Conservation (phyloP, 257 asterid genomes). For the Solanum etuberosum region DNA sequence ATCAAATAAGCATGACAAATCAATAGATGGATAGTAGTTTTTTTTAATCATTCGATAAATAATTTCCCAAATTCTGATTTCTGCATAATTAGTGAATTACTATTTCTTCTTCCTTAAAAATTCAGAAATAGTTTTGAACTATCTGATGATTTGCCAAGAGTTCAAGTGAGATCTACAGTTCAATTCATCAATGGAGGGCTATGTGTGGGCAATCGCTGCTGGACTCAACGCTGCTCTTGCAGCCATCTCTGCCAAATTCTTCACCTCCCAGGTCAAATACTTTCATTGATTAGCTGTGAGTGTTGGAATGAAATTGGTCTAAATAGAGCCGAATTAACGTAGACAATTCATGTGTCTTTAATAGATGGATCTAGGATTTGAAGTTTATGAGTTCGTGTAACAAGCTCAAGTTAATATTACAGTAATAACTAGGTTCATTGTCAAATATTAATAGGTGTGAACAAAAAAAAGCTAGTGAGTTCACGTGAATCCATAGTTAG, state of each 20-base stretch:
- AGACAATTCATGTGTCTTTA: not conserved
- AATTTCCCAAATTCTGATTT: not conserved
- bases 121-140: not conserved
- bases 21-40: not conserved
- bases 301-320: not conserved
- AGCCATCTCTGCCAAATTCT: conserved; percentile 78
- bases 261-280: conserved; percentile 43
- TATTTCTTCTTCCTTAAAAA: not conserved
- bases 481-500: not conserved
- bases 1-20: not conserved
- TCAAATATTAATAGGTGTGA: not conserved
- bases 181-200: conserved; percentile 32
- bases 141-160: not conserved
- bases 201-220: conserved; percentile 73
- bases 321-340: not conserved
- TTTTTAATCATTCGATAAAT: not conserved
- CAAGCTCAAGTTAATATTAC: not conserved
- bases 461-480: not conserved
- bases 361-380: not conserved
- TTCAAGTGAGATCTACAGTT: not conserved
- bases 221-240: conserved; percentile 91
- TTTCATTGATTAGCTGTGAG: not conserved
- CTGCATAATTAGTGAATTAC: not conserved
- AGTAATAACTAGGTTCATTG: not conserved
- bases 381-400: not conserved